Evolutionary conservation across 352 stramenopile genomes (phyloP).

Genomic region (Lagenidium giganteum): DNA sequence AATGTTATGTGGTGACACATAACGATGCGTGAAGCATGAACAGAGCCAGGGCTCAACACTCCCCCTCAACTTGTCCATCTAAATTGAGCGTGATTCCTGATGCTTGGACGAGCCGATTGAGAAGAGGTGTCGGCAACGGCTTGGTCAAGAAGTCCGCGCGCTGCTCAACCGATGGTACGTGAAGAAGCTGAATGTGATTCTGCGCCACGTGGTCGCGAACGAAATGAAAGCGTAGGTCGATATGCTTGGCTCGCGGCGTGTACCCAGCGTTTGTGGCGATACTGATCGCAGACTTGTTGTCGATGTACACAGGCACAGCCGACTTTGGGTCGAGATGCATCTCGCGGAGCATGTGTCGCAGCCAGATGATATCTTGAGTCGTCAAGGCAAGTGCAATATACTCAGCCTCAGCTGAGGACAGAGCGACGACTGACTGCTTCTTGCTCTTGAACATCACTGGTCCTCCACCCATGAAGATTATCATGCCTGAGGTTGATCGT

Average conservation of each 20-base stretch:
- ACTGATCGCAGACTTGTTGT: conserved; percentile 5
- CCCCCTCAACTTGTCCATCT: too few relatives aligned
- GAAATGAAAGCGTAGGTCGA: conserved; percentile 6
- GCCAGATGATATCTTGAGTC: conserved; percentile 16
- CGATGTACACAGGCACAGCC: neutral
- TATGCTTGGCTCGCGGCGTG: conserved; percentile 4
- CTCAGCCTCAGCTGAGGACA: conserved; percentile 18
- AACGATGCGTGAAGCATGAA: too few relatives aligned
- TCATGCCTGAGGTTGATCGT: conserved; percentile 14
- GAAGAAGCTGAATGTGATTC: too few relatives aligned
- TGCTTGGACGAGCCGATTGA: too few relatives aligned
- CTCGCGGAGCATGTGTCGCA: conserved; percentile 7
- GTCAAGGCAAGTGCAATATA: conserved; percentile 13
- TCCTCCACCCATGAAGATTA: conserved; percentile 4
- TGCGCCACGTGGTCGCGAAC: conserved; percentile 6
- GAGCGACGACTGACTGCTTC: conserved; percentile 4
- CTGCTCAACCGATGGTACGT: too few relatives aligned
- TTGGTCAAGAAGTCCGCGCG: too few relatives aligned
- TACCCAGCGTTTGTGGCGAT: conserved; percentile 1
- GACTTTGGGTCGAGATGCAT: too few relatives aligned
- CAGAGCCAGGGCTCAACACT: too few relatives aligned
- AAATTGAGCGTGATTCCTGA: too few relatives aligned
- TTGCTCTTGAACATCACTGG: conserved; percentile 21
- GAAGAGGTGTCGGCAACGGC: too few relatives aligned
- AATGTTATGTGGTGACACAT: too few relatives aligned